A percentile compares a stretch with the other conserved stretches of the same genome.
phyloP scores from a whole-genome alignment of 2,329 filamentous ascomycete genomes.

The Ophiostoma ulmi region DNA sequence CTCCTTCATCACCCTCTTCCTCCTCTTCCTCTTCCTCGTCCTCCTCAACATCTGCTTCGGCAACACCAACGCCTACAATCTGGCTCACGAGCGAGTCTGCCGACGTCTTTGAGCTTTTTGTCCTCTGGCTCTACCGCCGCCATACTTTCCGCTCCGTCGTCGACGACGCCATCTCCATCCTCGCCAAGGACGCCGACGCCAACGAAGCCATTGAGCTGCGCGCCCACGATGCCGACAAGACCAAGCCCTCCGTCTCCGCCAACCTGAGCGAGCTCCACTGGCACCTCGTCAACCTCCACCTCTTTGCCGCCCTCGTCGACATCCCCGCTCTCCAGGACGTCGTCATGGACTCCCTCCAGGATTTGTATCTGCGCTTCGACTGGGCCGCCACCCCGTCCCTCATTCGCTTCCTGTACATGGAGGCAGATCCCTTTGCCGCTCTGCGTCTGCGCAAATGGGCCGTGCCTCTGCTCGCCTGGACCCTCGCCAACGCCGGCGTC shows the following conservation, averaged over 20 bases:
- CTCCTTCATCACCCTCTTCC: neutral
- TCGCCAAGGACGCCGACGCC: constrained; percentile 27
- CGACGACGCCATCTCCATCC: constrained; percentile 37
- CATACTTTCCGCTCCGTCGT: constrained; percentile 41
- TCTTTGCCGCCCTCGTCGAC: constrained; percentile 51
- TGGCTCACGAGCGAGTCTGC: constrained; percentile 44
- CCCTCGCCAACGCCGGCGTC: constrained; percentile 35
- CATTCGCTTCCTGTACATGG: constrained; percentile 49
- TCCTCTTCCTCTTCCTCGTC: neutral
- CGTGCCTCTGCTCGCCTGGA: constrained; percentile 57
- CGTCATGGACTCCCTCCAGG: constrained; percentile 55
- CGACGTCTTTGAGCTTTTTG: constrained; percentile 50
- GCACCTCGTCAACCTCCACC: constrained; percentile 52
- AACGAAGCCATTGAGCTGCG: neutral
- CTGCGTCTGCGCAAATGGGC: constrained; percentile 54
- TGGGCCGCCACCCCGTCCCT: constrained; percentile 53
- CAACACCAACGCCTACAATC: constrained; percentile 29
- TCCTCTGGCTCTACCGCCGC: constrained; percentile 48
- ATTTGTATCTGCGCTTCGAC: constrained; percentile 54
- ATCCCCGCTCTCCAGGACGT: constrained; percentile 50
- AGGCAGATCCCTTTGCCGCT: constrained; percentile 46
- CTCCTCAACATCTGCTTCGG: neutral
- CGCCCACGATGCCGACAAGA: constrained; percentile 9
- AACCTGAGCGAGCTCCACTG: constrained; percentile 45
- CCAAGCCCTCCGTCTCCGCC: constrained; percentile 24